Conservation (phyloP, 2,329 filamentous ascomycete species). For the Cladosporium cucumerinum region DNA sequence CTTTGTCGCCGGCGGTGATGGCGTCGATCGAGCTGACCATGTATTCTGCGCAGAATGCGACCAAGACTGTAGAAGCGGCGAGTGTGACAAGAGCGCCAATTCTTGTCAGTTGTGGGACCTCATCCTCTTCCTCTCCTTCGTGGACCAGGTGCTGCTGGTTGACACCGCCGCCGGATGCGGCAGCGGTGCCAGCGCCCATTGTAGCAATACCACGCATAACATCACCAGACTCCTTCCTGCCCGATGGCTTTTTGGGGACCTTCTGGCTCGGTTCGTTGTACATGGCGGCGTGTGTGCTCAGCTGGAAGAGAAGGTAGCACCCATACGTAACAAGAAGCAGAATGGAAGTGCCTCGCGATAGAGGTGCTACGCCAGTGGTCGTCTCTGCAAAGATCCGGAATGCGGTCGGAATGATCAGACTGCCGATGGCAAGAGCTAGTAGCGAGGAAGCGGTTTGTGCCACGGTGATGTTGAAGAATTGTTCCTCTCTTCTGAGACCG, state of each 20-base stretch:
- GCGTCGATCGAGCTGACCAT: constrained; percentile 60
- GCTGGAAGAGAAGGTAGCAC: constrained; percentile 84
- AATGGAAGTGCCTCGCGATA: constrained; percentile 71
- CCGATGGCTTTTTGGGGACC: constrained; percentile 56
- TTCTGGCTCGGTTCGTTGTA: constrained; percentile 81
- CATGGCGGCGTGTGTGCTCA: constrained; percentile 76
- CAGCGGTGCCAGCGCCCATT: constrained; percentile 53
- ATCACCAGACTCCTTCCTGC: constrained; percentile 50
- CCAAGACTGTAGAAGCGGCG: constrained; percentile 68
- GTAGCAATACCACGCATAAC: constrained; percentile 49
- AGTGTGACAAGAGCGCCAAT: constrained; percentile 70
- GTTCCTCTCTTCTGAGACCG: constrained; percentile 72
- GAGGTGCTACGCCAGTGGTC: constrained; percentile 29
- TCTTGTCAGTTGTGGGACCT: constrained; percentile 71
- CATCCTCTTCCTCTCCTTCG: constrained; percentile 66
- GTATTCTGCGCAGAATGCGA: constrained; percentile 71
- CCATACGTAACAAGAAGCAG: constrained; percentile 81
- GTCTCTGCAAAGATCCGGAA: constrained; percentile 59
- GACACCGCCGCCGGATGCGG: constrained; percentile 49
- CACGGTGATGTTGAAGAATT: constrained; percentile 88
- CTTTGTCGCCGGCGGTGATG: constrained; percentile 46
- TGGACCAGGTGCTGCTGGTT: constrained; percentile 47
- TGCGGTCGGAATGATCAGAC: constrained; percentile 84
- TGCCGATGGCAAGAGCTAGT: constrained; percentile 73
- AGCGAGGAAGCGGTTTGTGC: constrained; percentile 84